These are phyloP conservation scores for Graphilbum fragrans DNA, from an alignment of 2,329 filamentous ascomycete species.

Conservation along the genomic window DNA sequence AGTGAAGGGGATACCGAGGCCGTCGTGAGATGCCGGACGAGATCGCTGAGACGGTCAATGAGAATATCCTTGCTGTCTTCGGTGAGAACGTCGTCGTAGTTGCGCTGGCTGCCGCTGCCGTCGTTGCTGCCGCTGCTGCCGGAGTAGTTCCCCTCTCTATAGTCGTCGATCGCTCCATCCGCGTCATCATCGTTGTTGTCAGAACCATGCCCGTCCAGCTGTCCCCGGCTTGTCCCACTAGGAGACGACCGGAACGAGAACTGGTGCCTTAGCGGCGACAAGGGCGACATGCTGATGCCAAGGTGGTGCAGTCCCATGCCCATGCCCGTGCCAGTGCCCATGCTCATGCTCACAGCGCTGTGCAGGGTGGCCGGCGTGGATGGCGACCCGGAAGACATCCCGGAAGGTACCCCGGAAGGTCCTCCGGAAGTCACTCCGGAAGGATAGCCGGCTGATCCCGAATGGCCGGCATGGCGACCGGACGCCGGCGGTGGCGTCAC, in stretches of 20 bases:
- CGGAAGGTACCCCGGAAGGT: background rate
- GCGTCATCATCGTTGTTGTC: constrained; percentile 4
- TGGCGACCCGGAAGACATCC: background rate
- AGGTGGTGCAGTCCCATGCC: constrained; percentile 17
- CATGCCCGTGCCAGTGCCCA: constrained; percentile 1
- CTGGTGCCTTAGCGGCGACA: constrained; percentile 19
- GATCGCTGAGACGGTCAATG: constrained; percentile 26
- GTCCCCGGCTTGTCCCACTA: background rate
- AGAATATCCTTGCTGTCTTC: constrained; percentile 31
- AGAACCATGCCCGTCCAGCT: constrained; percentile 5
- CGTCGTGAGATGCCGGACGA: constrained; percentile 24
- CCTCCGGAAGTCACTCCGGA: background rate
- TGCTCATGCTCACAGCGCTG: background rate
- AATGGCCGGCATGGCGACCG: background rate
- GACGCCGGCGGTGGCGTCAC: background rate
- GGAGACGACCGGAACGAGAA: constrained; percentile 12
- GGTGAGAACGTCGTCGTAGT: constrained; percentile 14
- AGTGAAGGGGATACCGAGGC: constrained; percentile 10
- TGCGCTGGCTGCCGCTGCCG: background rate
- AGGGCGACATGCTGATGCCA: constrained; percentile 16
- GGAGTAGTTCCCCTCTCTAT: background rate
- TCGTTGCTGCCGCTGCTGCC: constrained; percentile 11
- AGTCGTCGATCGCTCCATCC: background rate
- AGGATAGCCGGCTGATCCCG: background rate
- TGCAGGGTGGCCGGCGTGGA: background rate